These are phyloP conservation scores for Periconia macrospinosa DNA, from an alignment of 2,329 filamentous ascomycete species.

Conservation along the genomic window DNA sequence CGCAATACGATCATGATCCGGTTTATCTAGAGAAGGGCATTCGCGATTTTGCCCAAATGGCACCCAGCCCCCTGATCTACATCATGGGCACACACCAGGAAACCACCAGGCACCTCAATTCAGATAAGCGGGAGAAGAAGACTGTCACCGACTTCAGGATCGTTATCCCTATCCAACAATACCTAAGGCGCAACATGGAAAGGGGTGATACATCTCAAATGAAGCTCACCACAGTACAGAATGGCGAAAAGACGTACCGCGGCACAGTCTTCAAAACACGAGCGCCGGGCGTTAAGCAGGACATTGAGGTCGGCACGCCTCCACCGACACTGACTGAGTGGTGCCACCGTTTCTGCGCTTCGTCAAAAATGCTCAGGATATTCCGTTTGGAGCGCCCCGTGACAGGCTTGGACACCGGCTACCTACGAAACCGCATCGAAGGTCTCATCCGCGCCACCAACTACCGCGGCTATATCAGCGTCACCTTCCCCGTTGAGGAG, in stretches of 20 bases:
- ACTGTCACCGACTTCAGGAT: constrained; percentile 42
- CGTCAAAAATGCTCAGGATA: constrained; percentile 58
- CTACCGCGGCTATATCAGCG: constrained; percentile 64
- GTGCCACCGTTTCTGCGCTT: constrained; percentile 69
- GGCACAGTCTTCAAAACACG: constrained; percentile 62
- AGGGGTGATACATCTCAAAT: constrained; percentile 23
- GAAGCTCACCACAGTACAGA: constrained; percentile 52
- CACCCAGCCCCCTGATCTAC: constrained; percentile 40
- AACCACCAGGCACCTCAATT: constrained; percentile 28
- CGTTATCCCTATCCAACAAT: constrained; percentile 36
- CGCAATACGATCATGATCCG: constrained; percentile 37
- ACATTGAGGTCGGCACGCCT: constrained; percentile 48
- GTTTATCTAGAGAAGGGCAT: constrained; percentile 32
- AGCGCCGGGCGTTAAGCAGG: constrained; percentile 50
- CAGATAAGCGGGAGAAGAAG: constrained; percentile 39
- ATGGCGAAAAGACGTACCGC: constrained; percentile 64
- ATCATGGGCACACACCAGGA: constrained; percentile 43
- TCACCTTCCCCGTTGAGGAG: constrained; percentile 64
- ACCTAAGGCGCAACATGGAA: constrained; percentile 26
- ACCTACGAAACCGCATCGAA: constrained; percentile 56
- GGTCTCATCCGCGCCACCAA: constrained; percentile 64
- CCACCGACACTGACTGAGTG: constrained; percentile 58
- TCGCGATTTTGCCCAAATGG: constrained; percentile 22
- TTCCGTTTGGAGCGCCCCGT: constrained; percentile 51
- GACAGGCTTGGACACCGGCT: constrained; percentile 62